Evolutionary conservation across 208 protist species (phyloP).

Genomic region (Porcisia deanei): DNA sequence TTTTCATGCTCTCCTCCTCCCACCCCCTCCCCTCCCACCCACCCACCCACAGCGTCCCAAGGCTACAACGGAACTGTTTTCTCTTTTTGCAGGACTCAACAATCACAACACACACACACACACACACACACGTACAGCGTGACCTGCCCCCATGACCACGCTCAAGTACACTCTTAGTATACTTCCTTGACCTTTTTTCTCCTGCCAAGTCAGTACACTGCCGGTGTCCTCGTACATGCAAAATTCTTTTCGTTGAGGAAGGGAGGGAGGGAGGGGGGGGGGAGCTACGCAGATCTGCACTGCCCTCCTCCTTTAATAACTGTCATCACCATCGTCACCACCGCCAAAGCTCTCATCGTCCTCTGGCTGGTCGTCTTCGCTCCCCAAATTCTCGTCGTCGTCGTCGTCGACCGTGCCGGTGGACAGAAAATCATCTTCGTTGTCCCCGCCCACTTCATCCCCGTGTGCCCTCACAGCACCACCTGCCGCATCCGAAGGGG

Average conservation of each 20-base stretch:
- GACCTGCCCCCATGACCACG: not conserved
- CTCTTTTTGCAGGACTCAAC: not conserved
- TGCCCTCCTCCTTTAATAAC: slow-evolving; percentile 25
- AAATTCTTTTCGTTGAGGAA: not conserved
- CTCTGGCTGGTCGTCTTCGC: slow-evolving; percentile 26
- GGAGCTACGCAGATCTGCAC: not conserved
- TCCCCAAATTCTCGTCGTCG: slow-evolving; percentile 59
- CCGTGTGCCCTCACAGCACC: slow-evolving; percentile 1
- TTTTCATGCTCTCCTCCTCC: not conserved
- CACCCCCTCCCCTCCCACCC: not conserved
- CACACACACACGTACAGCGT: not conserved
- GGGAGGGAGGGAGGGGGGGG: not conserved
- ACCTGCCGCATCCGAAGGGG: slow-evolving; percentile 7
- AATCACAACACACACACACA: not conserved
- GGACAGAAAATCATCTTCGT: slow-evolving; percentile 54
- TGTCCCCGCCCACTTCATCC: slow-evolving; percentile 22
- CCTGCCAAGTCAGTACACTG: not conserved
- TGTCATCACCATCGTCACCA: slow-evolving; percentile 49
- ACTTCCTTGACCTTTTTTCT: not conserved
- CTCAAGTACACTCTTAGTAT: not conserved
- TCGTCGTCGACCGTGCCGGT: slow-evolving; percentile 45
- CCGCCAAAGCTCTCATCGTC: slow-evolving; percentile 47
- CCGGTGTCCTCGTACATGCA: not conserved
- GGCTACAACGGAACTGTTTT: not conserved
- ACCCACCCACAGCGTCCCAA: not conserved